These are phyloP conservation scores for Senna siamea DNA, from an alignment of 306 rosid species.

Conservation along the genomic window DNA sequence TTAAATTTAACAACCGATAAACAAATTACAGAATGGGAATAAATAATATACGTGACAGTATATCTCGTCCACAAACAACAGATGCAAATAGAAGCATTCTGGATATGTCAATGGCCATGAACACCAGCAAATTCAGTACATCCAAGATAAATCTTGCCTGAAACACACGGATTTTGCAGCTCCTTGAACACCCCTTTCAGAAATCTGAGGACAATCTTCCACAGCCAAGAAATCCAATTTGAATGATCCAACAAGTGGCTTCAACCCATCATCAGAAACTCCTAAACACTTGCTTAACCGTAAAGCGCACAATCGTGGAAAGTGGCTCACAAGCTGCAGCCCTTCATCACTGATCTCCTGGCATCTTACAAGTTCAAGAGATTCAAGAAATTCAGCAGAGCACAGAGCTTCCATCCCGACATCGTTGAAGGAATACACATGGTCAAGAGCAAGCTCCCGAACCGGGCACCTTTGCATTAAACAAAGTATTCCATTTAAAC, in stretches of 20 bases:
- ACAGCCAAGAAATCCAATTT: constrained; percentile 71
- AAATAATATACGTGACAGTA: background rate
- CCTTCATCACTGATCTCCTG: constrained; percentile 92
- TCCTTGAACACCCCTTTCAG: constrained; percentile 80
- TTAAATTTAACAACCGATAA: constrained; percentile 21
- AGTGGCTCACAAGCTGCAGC: constrained; percentile 77
- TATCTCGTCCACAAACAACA: constrained; percentile 9
- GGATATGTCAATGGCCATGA: constrained; percentile 1
- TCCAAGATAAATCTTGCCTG: constrained; percentile 90
- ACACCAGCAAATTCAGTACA: constrained; percentile 57
- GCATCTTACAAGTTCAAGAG: constrained; percentile 77
- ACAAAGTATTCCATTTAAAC: constrained; percentile 69
- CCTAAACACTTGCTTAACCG: constrained; percentile 76
- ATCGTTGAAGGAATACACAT: constrained; percentile 84
- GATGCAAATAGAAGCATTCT: constrained; percentile 17
- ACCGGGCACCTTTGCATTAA: constrained; percentile 70
- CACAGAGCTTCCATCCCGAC: constrained; percentile 89
- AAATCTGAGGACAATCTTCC: constrained; percentile 87
- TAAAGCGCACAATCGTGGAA: constrained; percentile 57
- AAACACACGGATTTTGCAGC: constrained; percentile 69
- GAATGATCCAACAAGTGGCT: constrained; percentile 70
- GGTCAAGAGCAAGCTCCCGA: constrained; percentile 73
- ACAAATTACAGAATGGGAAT: constrained; percentile 33
- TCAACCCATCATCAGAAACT: constrained; percentile 84
- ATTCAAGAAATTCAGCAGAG: constrained; percentile 67